Conservation (phyloP, 306 rosid genomes). For the Morella rubra region DNA sequence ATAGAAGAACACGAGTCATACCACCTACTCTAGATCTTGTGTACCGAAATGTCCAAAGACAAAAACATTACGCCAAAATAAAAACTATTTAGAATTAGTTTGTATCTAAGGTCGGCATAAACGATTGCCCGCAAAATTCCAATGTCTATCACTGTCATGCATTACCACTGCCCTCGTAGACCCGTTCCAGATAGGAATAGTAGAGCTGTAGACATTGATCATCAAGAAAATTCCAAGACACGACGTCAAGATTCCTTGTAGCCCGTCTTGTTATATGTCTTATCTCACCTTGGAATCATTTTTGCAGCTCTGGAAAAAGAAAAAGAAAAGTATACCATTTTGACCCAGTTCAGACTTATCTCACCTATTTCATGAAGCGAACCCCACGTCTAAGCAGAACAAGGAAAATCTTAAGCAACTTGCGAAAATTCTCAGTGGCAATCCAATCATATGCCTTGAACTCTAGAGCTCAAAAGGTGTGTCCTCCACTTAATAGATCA, state of each 20-base stretch:
- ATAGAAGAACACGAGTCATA: neutral
- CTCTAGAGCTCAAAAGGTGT: neutral
- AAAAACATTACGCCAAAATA: neutral
- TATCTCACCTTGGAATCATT: neutral
- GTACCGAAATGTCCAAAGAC: neutral
- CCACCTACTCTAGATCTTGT: neutral
- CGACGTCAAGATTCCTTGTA: neutral
- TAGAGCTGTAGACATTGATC: neutral
- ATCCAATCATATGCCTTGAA: neutral
- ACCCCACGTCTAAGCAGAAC: neutral
- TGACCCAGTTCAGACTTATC: too few species aligned
- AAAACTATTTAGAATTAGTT: neutral
- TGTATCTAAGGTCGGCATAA: neutral
- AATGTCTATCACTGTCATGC: neutral
- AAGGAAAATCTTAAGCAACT: neutral
- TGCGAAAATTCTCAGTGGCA: neutral
- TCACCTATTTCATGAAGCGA: neutral
- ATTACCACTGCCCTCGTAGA: neutral
- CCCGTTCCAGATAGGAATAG: neutral
- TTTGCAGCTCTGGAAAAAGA: too few species aligned
- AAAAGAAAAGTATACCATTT: too few species aligned
- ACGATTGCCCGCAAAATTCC: too few species aligned
- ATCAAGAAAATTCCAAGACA: neutral
- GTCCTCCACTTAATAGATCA: slow-evolving; percentile 2
- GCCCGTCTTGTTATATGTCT: neutral